A percentile compares a stretch with the other conserved stretches of the same genome.
phyloP scores from a whole-genome alignment of 306 rosid species.

The Malus fusca region DNA sequence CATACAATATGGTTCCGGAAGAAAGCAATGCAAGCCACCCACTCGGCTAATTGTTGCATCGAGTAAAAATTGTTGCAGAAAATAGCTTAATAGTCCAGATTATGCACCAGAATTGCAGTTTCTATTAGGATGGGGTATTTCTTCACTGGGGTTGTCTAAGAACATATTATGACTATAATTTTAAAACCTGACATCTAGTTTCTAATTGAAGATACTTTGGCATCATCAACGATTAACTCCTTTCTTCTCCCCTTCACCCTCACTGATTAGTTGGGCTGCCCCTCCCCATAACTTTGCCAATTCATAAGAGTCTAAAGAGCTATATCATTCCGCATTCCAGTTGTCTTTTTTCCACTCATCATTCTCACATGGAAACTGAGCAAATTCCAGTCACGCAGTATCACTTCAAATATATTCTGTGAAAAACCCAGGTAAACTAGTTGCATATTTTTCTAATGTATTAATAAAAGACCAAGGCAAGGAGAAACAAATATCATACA shows the following conservation, averaged over 20 bases:
- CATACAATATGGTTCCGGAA: background rate
- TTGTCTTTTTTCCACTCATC: background rate
- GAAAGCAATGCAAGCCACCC: background rate
- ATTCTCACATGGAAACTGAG: background rate
- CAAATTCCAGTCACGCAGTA: background rate
- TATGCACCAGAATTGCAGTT: background rate
- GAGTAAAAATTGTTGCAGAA: background rate
- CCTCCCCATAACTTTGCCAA: background rate
- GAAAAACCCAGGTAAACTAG: background rate
- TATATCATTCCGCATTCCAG: background rate
- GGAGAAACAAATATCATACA: slow-evolving; percentile 13
- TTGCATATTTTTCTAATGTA: background rate
- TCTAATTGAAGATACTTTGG: background rate
- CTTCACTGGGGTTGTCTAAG: background rate
- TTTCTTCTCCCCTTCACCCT: background rate
- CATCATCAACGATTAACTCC: background rate
- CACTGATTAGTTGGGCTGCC: background rate
- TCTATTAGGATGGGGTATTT: background rate
- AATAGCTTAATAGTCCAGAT: background rate
- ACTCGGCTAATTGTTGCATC: background rate
- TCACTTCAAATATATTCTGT: background rate
- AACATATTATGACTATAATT: background rate
- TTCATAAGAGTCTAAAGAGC: background rate
- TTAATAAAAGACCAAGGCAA: background rate
- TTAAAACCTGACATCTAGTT: background rate